Conservation (phyloP, 768 basidiomycete genomes). For the Punctularia strigosozonata region DNA sequence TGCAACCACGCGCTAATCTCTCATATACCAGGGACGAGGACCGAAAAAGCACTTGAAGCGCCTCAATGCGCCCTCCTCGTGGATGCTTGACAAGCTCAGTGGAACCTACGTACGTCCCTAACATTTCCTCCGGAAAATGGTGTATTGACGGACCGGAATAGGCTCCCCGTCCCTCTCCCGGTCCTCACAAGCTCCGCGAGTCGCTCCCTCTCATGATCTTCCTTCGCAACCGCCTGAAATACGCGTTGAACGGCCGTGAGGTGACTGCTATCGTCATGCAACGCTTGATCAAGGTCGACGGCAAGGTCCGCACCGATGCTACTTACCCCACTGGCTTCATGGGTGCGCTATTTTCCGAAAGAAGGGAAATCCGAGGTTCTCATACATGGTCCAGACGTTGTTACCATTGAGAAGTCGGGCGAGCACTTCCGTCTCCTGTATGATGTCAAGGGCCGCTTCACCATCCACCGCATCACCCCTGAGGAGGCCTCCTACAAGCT, state of each 20-base stretch:
- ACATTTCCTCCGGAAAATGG: not conserved
- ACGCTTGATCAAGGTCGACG: slow-evolving; percentile 96
- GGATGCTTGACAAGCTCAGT: slow-evolving; percentile 99
- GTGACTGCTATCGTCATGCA: slow-evolving; percentile 92
- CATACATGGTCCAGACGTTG: slow-evolving; percentile 66
- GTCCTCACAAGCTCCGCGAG: slow-evolving; percentile 99
- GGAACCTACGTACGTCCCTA: slow-evolving; percentile 74
- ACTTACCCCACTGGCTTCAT: slow-evolving; percentile 97
- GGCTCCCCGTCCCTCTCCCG: slow-evolving; percentile 95
- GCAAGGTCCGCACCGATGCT: slow-evolving; percentile 95
- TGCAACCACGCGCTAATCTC: slow-evolving; percentile 9
- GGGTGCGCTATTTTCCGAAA: slow-evolving; percentile 49
- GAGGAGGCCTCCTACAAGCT: slow-evolving; percentile 98
- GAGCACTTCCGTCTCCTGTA: slow-evolving; percentile 99
- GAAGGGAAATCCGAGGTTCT: not conserved
- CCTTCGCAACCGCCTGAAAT: slow-evolving; percentile 98
- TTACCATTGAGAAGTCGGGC: slow-evolving; percentile 95
- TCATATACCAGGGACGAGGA: slow-evolving; percentile 69
- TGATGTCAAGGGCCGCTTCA: slow-evolving; percentile 99
- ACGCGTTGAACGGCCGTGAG: slow-evolving; percentile 94
- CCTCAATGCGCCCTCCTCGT: slow-evolving; percentile 91
- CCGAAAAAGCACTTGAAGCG: slow-evolving; percentile 99
- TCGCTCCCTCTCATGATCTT: slow-evolving; percentile 95
- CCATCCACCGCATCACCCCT: slow-evolving; percentile 96
- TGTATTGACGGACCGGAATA: slow-evolving; percentile 15